Percentiles rank a stretch among this genome's conserved stretches.
Evolutionary conservation across 495 filamentous ascomycete species (phyloP).

Genomic region (Pseudevernia furfuracea): DNA sequence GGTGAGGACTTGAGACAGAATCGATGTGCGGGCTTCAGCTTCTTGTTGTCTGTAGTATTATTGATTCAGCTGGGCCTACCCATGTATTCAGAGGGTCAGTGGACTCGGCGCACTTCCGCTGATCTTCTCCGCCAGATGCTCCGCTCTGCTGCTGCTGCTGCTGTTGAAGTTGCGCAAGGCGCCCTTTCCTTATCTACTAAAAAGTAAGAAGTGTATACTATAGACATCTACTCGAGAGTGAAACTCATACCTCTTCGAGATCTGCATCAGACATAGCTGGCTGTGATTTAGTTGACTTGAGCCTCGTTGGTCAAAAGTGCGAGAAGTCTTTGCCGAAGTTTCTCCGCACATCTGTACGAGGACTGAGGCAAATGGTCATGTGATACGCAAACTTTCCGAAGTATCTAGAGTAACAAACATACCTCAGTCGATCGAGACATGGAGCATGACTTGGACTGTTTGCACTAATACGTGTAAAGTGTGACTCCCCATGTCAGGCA

Average conservation of each 20-base stretch:
- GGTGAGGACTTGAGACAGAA: slow-evolving; percentile 85
- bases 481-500: background rate
- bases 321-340: background rate
- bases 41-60: slow-evolving; percentile 52
- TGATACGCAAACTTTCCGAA: too few species aligned
- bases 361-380: too few species aligned
- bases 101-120: slow-evolving; percentile 50
- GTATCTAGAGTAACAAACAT: background rate
- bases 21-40: slow-evolving; percentile 63
- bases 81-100: background rate
- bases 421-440: too few species aligned
- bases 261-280: slow-evolving; percentile 73
- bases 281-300: background rate
- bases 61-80: slow-evolving; percentile 14
- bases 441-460: background rate
- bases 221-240: background rate
- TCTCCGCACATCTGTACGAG: too few species aligned
- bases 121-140: slow-evolving; percentile 48
- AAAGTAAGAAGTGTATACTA: slow-evolving; percentile 3
- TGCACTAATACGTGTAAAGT: background rate
- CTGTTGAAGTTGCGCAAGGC: slow-evolving; percentile 81
- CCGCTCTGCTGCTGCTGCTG: slow-evolving; percentile 59
- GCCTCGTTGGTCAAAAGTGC: background rate
- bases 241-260: slow-evolving; percentile 59
- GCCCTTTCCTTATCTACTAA: slow-evolving; percentile 73